Evolutionary conservation across 306 rosid genomes (phyloP), one percentile per base, ranked within the genome.

Genomic region (Castanea sativa): DNA sequence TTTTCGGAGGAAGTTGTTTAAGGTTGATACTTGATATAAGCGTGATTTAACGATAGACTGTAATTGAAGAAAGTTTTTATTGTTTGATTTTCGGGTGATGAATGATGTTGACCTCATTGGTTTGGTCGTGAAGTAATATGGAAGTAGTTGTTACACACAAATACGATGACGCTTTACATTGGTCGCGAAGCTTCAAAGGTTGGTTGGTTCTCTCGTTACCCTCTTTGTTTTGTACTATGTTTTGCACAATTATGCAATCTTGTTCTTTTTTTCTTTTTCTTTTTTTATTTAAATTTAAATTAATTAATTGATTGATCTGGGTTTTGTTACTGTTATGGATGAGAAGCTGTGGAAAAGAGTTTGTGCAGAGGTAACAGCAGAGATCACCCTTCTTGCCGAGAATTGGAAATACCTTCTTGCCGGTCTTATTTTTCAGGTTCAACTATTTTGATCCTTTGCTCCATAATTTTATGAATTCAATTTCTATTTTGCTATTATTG

Each of bases 161-260:
- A 82, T 38, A 92, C 84, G 85, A 92, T 92, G 97, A 82, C 96
- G 79, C 83, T 90, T 87, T 96, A 93, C 91, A 88, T 96, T 89
- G 92, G 97, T 83, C 99, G 96, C 85, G 98, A 96, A 88, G 85
- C 98, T 69, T 93, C 99, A 30, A 96, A 96, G 99, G 98, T 89
- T 68, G 38, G 71, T 84, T 78, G 41, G 3, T 41, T 68, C 77
- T 35, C 79, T 79, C 19, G 9, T 6, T 41, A 41, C 45, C 12
- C 12, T 8, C n/a, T 59, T 0, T 33, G 65, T 80, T 73, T n/a
- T 27, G 2, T 59, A 55, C 16, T 76, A 72, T 21, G 29, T 5
- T 21, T 75, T 72, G 38, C 52, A 7, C 2, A 55, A 20, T 82
- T 80, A 21, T 75, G 58, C 25, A 16, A 67, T 3, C 74, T 59